Conservation (phyloP, 148 eudicot species). For the Gaultheria prostrata region DNA sequence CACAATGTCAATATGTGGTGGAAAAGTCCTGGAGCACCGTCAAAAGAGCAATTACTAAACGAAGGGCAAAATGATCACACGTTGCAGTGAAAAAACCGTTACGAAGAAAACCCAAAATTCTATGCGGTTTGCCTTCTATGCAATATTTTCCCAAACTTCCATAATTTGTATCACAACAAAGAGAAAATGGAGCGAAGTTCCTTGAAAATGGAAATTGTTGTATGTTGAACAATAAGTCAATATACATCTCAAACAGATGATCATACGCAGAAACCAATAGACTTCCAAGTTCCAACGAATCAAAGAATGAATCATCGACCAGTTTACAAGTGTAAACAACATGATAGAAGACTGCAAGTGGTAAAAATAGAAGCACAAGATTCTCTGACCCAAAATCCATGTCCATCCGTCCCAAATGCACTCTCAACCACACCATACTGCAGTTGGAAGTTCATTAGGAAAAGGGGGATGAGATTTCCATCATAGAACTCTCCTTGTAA, state of each 20-base stretch:
- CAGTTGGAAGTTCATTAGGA: background rate
- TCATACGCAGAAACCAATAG: background rate
- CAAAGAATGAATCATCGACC: constrained; percentile 30
- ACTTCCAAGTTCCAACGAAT: constrained; percentile 18
- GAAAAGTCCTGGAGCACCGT: no score
- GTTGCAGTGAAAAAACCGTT: no score
- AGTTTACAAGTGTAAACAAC: constrained; percentile 10
- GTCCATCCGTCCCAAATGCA: background rate
- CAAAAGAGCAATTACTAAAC: no score
- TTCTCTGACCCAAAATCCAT: background rate
- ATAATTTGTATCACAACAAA: background rate
- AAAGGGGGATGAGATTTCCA: background rate
- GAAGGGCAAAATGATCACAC: no score
- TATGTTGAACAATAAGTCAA: background rate
- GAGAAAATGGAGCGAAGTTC: background rate
- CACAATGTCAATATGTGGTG: no score
- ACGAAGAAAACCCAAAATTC: background rate
- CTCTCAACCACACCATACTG: background rate
- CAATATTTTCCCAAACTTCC: background rate
- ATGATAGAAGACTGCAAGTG: background rate
- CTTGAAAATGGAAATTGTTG: background rate
- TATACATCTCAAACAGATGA: background rate
- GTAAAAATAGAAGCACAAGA: background rate
- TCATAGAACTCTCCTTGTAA: background rate
- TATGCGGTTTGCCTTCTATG: background rate